phyloP scores from a whole-genome alignment of 2,329 filamentous ascomycete species.

The Colletotrichum sp. region DNA sequence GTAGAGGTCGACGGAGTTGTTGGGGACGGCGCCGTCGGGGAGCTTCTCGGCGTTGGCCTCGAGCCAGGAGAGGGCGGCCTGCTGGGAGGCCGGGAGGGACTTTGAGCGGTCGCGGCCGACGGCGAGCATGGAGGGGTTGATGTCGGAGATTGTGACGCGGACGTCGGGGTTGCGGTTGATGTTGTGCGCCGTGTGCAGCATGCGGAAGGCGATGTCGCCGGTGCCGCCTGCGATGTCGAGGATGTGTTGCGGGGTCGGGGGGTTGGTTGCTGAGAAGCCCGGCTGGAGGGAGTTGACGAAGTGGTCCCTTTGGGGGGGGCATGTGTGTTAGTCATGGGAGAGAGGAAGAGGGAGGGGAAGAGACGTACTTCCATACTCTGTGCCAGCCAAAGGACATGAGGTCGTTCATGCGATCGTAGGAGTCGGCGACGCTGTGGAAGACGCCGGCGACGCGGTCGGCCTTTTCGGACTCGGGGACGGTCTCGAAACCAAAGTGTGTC shows the following conservation, averaged over 20 bases:
- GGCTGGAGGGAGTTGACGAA: slow-evolving; percentile 93
- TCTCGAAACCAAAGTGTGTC: slow-evolving; percentile 92
- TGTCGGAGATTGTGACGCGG: slow-evolving; percentile 90
- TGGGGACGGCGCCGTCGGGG: slow-evolving; percentile 59
- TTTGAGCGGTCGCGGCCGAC: slow-evolving; percentile 84
- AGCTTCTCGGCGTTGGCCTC: slow-evolving; percentile 90
- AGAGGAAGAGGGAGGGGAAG: neutral
- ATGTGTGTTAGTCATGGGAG: slow-evolving; percentile 2
- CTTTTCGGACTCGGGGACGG: slow-evolving; percentile 82
- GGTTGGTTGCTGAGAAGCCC: slow-evolving; percentile 58
- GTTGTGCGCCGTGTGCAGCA: slow-evolving; percentile 85
- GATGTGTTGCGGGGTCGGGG: slow-evolving; percentile 68
- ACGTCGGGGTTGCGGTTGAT: slow-evolving; percentile 75
- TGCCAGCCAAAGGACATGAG: slow-evolving; percentile 98
- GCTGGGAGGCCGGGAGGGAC: slow-evolving; percentile 58
- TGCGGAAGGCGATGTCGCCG: slow-evolving; percentile 96
- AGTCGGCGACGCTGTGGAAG: slow-evolving; percentile 92
- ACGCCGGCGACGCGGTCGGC: slow-evolving; percentile 76
- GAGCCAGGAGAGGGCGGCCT: slow-evolving; percentile 72
- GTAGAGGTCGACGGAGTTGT: slow-evolving; percentile 86
- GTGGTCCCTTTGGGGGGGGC: slow-evolving; percentile 65
- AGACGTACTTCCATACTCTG: slow-evolving; percentile 82
- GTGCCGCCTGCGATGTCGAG: slow-evolving; percentile 97
- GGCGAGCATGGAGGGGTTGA: slow-evolving; percentile 92
- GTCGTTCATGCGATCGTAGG: slow-evolving; percentile 99